These are phyloP conservation scores for Pleurotus eryngii DNA, from an alignment of 768 basidiomycete genomes.

Conservation along the genomic window DNA sequence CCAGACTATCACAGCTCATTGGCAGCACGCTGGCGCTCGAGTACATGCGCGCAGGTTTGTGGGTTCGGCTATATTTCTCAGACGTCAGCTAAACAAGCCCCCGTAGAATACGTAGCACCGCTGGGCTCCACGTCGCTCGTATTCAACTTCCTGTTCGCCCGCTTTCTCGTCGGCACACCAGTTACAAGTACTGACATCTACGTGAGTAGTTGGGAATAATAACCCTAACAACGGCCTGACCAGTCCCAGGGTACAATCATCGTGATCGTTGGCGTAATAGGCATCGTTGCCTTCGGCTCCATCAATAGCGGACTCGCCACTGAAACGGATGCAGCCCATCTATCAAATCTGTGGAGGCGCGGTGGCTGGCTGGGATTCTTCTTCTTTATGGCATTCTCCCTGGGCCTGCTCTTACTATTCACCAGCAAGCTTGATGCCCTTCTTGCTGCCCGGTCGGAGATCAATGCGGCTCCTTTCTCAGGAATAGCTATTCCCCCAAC, in stretches of 20 bases:
- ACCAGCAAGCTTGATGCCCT: constrained; percentile 72
- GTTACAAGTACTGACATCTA: constrained; percentile 83
- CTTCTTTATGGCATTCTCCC: constrained; percentile 69
- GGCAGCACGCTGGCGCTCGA: constrained; percentile 84
- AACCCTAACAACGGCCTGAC: background rate
- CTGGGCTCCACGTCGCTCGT: constrained; percentile 91
- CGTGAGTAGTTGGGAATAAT: constrained; percentile 36
- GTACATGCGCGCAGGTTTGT: constrained; percentile 80
- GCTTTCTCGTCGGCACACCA: constrained; percentile 82
- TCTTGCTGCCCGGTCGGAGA: constrained; percentile 65
- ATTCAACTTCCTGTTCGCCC: constrained; percentile 95
- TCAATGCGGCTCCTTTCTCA: constrained; percentile 55
- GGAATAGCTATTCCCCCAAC: constrained; percentile 22
- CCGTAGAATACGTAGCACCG: constrained; percentile 89
- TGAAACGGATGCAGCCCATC: constrained; percentile 69
- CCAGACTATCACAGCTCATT: constrained; percentile 78
- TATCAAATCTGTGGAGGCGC: constrained; percentile 84
- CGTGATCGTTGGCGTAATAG: constrained; percentile 81
- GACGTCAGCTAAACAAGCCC: background rate
- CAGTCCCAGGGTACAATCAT: constrained; percentile 68
- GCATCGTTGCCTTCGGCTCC: constrained; percentile 84
- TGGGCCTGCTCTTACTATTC: constrained; percentile 63
- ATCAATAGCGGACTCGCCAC: constrained; percentile 76
- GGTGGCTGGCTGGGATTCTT: constrained; percentile 91
- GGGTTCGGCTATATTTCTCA: constrained; percentile 1